Evolutionary conservation across 768 basidiomycete genomes (phyloP), one percentile per base, ranked within the genome.

Genomic region (Polyporus arcularius): DNA sequence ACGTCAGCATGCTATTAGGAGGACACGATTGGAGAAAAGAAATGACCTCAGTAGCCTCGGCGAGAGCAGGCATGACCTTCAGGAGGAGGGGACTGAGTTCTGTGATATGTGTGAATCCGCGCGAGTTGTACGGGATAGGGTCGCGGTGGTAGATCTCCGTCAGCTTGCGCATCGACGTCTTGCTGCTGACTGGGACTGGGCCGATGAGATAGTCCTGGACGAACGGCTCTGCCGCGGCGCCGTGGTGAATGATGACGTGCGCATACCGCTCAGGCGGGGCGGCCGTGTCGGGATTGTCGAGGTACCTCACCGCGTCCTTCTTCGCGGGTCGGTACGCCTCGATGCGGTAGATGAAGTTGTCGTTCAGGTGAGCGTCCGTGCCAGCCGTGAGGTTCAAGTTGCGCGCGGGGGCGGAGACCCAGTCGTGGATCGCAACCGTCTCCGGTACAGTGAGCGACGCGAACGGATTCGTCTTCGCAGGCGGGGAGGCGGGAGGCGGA

Each of bases 201-300:
- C 86, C 86, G 16, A 87, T 78, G 8, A 85, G 71, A 65, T 85
- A 85, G 64, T 86, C 83, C 57, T 72, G 75, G 39, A 85, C 78
- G n/a, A 72, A 66, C 10, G 83, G 82, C 11, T 70, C 73, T 4
- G 62, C 61, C 12, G 65, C 68, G 11, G 75, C 75, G 28, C 82
- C 84, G 67, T 83, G 79, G 61, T 83, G 79, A 50, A 87, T 73
- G 30, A 78, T 78, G n/a, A 81, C 82, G 53, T 79, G 74, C 5
- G 85, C 82, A 61, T 75, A 80, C 39, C 74, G 70, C 38, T 72
- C 63, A 0, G 82, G 83, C 2, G 71, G 66, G 8, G 55, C 31
- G 2, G 26, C 28, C 11, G 56, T 35, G 15, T 55, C 42, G 8
- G 78, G 73, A 9, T 72, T 67, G 4, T 79, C 72, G 39, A 86